Evolutionary conservation across 2,329 filamentous ascomycete species (phyloP), one percentile per base, ranked within the genome.

Genomic region (Xylariaceae sp.): DNA sequence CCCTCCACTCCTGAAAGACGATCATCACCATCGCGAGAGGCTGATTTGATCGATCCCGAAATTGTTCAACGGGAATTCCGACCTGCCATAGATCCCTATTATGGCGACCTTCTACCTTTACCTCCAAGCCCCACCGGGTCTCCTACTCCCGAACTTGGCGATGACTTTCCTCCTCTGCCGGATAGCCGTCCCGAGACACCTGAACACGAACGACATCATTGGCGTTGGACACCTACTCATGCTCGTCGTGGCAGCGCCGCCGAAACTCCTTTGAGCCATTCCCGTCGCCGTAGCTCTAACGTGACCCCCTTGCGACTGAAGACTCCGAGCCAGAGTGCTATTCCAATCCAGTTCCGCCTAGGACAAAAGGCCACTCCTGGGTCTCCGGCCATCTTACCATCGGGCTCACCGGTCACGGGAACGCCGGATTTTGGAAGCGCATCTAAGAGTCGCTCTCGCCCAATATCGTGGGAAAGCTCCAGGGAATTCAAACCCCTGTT

Each of bases 401-500:
- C 70, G 2, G 54, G 61, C 10, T 70, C 70, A 41, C 66, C 71
- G 10, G 61, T 70, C 7, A 61, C 68, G n/a, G 60, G 68, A 0
- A 68, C 70, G 46, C 57, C 68, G 4, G 76, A 80, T 61, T 57
- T 69, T 18, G 67, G 61, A 52, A 70, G 69, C 29, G 61, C 71
- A 14, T 64, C 65, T 14, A 79, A 75, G 63, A 71, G 74, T 48
- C 69, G 74, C 42, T 67, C 77, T 20, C 78, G 85, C 4, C 83
- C 83, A 12, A 84, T 76, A 12, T 87, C 83, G 0, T 87, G 84
- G 84, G 84, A 86, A 44, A 83, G 75, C 61, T 81, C 80, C 18
- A 83, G 83, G 52, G 91, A 95, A 68, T 88, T 93, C 66, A 87
- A 89, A 63, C 93, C 93, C 0, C 76, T 97, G 7, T 93, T 90